These are phyloP conservation scores for Sporobolomyces phaffii DNA, from an alignment of 768 basidiomycete species.

Conservation along the genomic window DNA sequence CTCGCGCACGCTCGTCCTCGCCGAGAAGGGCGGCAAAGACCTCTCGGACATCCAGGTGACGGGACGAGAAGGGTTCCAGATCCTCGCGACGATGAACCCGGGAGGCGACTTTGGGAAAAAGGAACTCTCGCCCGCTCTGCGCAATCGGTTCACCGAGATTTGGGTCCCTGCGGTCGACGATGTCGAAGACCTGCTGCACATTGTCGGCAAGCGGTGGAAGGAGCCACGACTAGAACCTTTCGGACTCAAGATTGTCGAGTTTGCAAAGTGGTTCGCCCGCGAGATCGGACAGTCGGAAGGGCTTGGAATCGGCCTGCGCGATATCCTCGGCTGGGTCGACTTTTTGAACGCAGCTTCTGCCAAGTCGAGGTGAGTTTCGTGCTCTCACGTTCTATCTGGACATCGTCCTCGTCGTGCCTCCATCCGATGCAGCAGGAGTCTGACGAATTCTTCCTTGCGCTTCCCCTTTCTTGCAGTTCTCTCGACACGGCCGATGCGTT, in stretches of 20 bases:
- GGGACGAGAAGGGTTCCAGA: slow-evolving; percentile 68
- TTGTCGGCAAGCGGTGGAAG: slow-evolving; percentile 68
- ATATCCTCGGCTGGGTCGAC: slow-evolving; percentile 88
- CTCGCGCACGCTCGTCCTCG: slow-evolving; percentile 75
- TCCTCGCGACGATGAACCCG: slow-evolving; percentile 98
- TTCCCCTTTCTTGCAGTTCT: background rate
- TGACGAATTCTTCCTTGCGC: background rate
- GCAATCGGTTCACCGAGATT: slow-evolving; percentile 97
- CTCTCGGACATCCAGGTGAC: slow-evolving; percentile 61
- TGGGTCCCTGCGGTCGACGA: slow-evolving; percentile 87
- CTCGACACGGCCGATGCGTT: slow-evolving; percentile 28
- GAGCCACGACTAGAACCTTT: slow-evolving; percentile 51
- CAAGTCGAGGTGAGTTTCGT: slow-evolving; percentile 5
- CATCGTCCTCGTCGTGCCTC: too few species aligned
- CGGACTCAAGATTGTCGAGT: slow-evolving; percentile 64
- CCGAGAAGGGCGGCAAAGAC: slow-evolving; percentile 78
- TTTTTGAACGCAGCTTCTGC: slow-evolving; percentile 58
- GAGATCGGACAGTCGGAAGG: slow-evolving; percentile 55
- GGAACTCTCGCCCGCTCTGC: slow-evolving; percentile 88
- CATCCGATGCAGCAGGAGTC: too few species aligned
- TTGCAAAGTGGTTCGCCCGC: slow-evolving; percentile 71
- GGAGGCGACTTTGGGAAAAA: slow-evolving; percentile 99
- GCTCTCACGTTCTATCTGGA: too few species aligned
- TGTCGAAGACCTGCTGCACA: slow-evolving; percentile 66
- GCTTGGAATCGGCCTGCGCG: slow-evolving; percentile 69